Base-by-base conservation (phyloP, 441 rosid species). In the Aquilaria agallochum region DNA sequence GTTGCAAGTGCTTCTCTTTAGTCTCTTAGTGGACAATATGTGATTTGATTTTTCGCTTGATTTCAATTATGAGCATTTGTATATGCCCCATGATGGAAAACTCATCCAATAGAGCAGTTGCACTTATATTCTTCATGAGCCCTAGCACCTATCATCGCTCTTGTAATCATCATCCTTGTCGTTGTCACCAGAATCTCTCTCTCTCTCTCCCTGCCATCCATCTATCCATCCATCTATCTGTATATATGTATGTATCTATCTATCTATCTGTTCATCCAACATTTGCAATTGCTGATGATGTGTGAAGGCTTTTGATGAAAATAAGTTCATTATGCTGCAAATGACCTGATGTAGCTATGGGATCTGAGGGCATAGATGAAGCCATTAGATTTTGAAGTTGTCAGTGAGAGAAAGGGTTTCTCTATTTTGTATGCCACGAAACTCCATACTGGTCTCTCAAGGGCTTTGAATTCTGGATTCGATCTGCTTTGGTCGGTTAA, bases 271-370 rank as follows among this genome's bases (percentile, higher is more conserved):
- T 53, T 31, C 10, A 30, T 10, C 55, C 44, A 66, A 14, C 49
- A 27, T 14, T 31, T 36, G 57, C 31, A 58, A 55, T 10, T 48
- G 53, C 11, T 65, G 64, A 50, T 55, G 65, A 14, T 52, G 11
- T 14, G 66, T 55, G 53, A 46, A 55, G 72, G 76, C 75, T 77
- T 60, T 53, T 68, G 48, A 55, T 54, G 70, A 66, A 57, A 45
- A 52, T 68, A 64, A 34, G 42, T 58, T 63, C n/a, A 14, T 44
- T 48, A 47, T 45, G 47, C 71, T 75, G 60, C 40, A 59, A 27
- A 72, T 74, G 83, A 81, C 60, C 55, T 9, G 44, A 67, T 50
- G 60, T 65, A 76, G 81, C 83, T 76, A 76, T 78, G 83, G 78
- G 83, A 78, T 78, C 82, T 81, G 86, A 76, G 80, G 80, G 76